Evolutionary conservation across 148 eudicot genomes (phyloP).

Genomic region (Salicornia ramosissima): DNA sequence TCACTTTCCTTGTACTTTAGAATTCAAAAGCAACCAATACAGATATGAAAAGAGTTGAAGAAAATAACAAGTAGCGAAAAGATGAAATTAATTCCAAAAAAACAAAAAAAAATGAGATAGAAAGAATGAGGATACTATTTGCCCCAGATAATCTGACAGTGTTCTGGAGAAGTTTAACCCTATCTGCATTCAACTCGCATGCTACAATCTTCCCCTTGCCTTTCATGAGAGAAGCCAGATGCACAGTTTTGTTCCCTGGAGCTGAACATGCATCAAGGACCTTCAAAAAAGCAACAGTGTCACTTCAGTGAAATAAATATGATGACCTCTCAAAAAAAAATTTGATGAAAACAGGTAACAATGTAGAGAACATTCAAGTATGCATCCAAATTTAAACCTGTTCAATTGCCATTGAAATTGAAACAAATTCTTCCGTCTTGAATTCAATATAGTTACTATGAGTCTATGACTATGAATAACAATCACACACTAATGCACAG

Average conservation of each 20-base stretch:
- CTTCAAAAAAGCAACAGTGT: slow-evolving; percentile 41
- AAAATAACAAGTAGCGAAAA: background rate
- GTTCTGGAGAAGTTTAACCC: slow-evolving; percentile 58
- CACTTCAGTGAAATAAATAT: background rate
- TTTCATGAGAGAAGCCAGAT: slow-evolving; percentile 82
- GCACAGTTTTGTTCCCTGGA: slow-evolving; percentile 97
- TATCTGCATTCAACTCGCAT: slow-evolving; percentile 73
- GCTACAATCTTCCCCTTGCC: slow-evolving; percentile 86
- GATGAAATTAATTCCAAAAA: background rate
- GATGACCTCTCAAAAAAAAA: background rate
- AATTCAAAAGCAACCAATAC: background rate
- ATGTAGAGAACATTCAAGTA: slow-evolving; percentile 1
- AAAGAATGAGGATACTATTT: slow-evolving; percentile 65
- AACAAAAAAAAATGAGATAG: background rate
- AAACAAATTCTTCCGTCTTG: background rate
- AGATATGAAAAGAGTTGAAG: background rate
- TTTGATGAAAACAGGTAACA: background rate
- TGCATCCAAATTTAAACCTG: background rate
- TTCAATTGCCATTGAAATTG: background rate
- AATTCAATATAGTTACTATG: background rate
- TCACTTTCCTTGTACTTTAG: background rate
- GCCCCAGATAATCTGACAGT: slow-evolving; percentile 80
- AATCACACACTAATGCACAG: background rate
- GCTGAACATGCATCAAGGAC: slow-evolving; percentile 99
- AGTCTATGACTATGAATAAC: background rate